Evolutionary conservation across 176 grass and related monocot species (phyloP), one percentile per base, ranked within the genome.

Genomic region (Carex cristatella): DNA sequence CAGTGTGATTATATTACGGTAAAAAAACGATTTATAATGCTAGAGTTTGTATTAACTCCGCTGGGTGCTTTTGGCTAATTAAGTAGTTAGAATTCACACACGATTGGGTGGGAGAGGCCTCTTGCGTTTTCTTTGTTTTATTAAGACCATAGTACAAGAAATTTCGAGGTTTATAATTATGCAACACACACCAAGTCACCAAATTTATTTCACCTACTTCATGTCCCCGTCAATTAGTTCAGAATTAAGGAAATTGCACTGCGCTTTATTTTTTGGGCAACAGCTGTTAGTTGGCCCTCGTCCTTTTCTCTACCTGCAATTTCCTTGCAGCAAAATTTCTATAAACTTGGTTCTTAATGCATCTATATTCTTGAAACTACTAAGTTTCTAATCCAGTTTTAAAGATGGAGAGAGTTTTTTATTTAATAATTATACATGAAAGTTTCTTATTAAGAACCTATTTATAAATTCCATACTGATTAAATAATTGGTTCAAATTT

Each of bases 141-240:
- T 23, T 10, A 46, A 10, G 33, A 71, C 16, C 14, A 16, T 69
- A 44, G 13, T 71, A 40, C 68, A 2, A 71, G 33, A 9, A 44
- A 71, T 32, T 67, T 33, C 23, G 12, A 51, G 13, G 0, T 14
- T 27, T 53, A 58, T 16, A 11, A 40, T 81, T 81, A 38, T 2
- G 79, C 35, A 63, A 42, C 59, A 64, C 18, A 32, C 55, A 8
- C 58, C 30, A 37, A 37, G 23, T 57, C 35, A 35, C 35, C 35
- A 37, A 37, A 12, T 18, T n/a, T n/a, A 66, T 67, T 83, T 83
- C 40, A 83, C 80, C 80, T 82, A 67, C 80, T 66, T 42, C 12
- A n/a, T 44, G 18, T 81, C 58, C 0, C 79, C 31, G 13, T 81
- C 79, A 64, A 54, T 46, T 30, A 79, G 10, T 79, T 32, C 3